Evolutionary conservation across 2,329 filamentous ascomycete genomes (phyloP), one percentile per base, ranked within the genome.

Genomic region (Nothophoma quercina): DNA sequence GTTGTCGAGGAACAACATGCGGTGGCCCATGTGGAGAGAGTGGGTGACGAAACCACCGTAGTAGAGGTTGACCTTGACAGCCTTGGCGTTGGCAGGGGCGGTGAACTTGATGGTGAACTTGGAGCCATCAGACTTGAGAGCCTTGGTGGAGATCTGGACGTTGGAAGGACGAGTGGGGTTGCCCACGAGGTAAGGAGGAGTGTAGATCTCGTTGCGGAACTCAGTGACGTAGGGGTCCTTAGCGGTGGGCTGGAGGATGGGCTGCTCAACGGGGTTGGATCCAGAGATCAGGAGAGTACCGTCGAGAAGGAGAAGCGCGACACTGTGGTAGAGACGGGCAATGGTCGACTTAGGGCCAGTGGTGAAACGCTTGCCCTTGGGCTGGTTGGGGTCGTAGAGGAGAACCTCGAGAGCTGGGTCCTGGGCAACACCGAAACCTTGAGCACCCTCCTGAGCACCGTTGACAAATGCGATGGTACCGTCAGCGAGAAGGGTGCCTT

Each of bases 391-490:
- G 60, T 86, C 77, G 67, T 87, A 87, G 41, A 86, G 75, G 18
- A 87, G 77, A 29, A 83, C 82, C 55, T 83, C 79, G 16, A 81
- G 71, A 15, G 83, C 80, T 13, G 85, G 83, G 26, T 79, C 68
- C 12, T 74, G 73, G 25, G 82, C 84, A 43, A 86, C 73, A 28
- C 79, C 82, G 68, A 86, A 87, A 13, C 85, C 85, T 72, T 86
- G 83, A 23, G 82, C 80, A 56, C 85, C 85, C 52, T 75, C 71
- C 54, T 81, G 81, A 61, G 78, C 82, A 51, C 85, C 85, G 63
- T 87, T 86, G 51, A 86, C 72, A 78, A 81, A 85, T 43, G 97
- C 68, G 32, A 85, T 78, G 2, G 80, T 86, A 29, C 85, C 85
- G 60, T 88, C 84, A 7, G 84, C 79, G 29, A 87, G 79, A 9